A percentile compares a stretch with the other conserved stretches of the same genome.
Evolutionary conservation across 2,329 filamentous ascomycete species (phyloP).

Genomic region (Exophiala viscosa): DNA sequence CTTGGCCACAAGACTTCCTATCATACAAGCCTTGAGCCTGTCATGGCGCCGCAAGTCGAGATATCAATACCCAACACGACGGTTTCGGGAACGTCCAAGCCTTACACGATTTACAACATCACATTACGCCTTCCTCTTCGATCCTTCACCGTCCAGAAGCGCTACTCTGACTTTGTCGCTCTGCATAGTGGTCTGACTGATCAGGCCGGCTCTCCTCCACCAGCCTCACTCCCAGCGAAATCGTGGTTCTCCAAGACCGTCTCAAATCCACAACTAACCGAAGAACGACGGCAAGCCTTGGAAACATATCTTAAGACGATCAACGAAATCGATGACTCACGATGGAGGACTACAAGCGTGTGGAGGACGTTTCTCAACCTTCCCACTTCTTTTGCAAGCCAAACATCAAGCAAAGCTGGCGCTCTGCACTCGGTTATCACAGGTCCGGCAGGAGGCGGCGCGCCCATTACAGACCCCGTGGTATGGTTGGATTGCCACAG

Average conservation of each 20-base stretch:
- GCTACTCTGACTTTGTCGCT: constrained; percentile 60
- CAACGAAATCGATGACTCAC: constrained; percentile 52
- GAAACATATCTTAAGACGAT: constrained; percentile 59
- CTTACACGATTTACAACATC: constrained; percentile 61
- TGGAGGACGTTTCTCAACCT: constrained; percentile 60
- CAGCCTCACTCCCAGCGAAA: constrained; percentile 55
- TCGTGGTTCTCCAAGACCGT: constrained; percentile 59
- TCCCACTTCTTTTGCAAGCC: constrained; percentile 36
- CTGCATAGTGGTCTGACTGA: constrained; percentile 52
- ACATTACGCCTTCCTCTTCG: constrained; percentile 59
- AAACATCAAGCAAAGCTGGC: constrained; percentile 33
- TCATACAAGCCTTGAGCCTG: neutral
- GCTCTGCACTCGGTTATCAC: constrained; percentile 43
- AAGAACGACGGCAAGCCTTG: constrained; percentile 54
- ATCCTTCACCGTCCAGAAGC: constrained; percentile 57
- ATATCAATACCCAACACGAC: constrained; percentile 50
- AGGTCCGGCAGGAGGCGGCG: constrained; percentile 35
- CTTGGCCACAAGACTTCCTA: neutral
- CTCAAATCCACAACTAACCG: constrained; percentile 54
- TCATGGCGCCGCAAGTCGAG: constrained; percentile 43
- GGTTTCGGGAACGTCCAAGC: constrained; percentile 46
- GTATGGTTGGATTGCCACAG: constrained; percentile 61
- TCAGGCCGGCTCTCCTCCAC: constrained; percentile 51
- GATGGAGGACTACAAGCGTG: constrained; percentile 55
- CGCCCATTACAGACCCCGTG: constrained; percentile 49